These are phyloP conservation scores for Raffaelea arxii DNA, from an alignment of 2,329 filamentous ascomycete species.

Conservation along the genomic window DNA sequence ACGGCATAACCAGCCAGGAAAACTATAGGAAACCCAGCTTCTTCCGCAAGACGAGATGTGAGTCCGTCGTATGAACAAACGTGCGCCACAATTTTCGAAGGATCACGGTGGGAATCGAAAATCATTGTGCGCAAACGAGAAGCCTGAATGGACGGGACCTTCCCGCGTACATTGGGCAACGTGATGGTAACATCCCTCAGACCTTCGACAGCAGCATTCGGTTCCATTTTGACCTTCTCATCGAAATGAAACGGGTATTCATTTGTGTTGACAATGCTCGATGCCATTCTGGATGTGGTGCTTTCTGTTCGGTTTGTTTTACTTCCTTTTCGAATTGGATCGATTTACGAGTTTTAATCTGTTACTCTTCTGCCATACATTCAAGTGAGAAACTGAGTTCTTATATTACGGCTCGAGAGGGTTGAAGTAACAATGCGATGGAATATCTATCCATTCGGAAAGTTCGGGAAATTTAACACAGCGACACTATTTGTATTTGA, in stretches of 20 bases:
- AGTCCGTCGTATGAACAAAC: not conserved
- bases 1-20: not conserved
- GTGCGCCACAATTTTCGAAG: not conserved
- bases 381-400: too few relatives aligned
- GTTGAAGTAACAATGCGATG: too few relatives aligned
- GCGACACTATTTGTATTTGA: too few relatives aligned
- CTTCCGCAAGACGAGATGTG: not conserved
- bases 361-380: too few relatives aligned
- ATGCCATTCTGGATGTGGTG: not conserved
- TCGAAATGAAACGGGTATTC: not conserved
- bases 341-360: too few relatives aligned
- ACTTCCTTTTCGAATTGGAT: too few relatives aligned
- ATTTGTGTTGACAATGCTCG: not conserved
- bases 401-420: too few relatives aligned
- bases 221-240: not conserved
- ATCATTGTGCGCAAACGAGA: not conserved
- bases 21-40: not conserved
- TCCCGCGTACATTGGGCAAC: not conserved
- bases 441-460: too few relatives aligned
- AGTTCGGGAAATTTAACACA: too few relatives aligned
- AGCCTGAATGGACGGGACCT: not conserved
- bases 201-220: not conserved
- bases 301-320: not conserved
- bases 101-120: not conserved
- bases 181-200: not conserved